Percentiles rank a stretch among this genome's conserved stretches.
Conservation (phyloP, 2,329 filamentous ascomycete species). For the Phaeophleospora eucalypticola region DNA sequence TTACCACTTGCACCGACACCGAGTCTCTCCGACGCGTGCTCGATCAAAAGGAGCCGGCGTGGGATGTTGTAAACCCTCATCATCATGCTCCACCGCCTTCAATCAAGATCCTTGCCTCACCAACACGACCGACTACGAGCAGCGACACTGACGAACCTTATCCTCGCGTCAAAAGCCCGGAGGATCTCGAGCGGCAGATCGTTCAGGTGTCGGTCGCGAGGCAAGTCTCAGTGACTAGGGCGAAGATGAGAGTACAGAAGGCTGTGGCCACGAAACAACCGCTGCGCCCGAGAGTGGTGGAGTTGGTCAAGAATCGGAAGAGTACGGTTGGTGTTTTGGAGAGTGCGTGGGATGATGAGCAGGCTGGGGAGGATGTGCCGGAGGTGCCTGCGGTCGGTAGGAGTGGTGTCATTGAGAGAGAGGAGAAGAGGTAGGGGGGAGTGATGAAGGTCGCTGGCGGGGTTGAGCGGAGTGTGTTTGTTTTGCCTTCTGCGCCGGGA, state of each 20-base stretch:
- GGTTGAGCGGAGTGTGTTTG: too few species aligned
- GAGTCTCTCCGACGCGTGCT: conserved; percentile 15
- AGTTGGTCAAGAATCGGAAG: conserved; percentile 30
- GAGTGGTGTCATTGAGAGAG: not conserved
- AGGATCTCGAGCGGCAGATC: conserved; percentile 27
- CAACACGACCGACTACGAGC: conserved; percentile 4
- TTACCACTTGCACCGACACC: conserved; percentile 22
- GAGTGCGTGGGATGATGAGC: conserved; percentile 8
- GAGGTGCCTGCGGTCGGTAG: too few species aligned
- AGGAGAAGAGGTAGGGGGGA: not conserved
- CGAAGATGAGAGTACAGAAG: conserved; percentile 21
- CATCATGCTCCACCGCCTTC: too few species aligned
- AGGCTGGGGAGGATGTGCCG: conserved; percentile 5
- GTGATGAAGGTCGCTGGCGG: too few species aligned
- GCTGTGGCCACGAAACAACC: conserved; percentile 27
- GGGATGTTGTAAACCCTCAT: conserved; percentile 17
- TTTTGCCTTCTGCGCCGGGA: too few species aligned
- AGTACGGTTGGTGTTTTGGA: conserved; percentile 31
- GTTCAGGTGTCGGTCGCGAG: conserved; percentile 30
- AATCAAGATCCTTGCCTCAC: not conserved
- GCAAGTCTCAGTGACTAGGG: conserved; percentile 27
- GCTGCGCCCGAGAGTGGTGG: conserved; percentile 30
- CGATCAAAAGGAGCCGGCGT: conserved; percentile 15
- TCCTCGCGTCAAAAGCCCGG: conserved; percentile 20
- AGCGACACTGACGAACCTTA: too few species aligned